Evolutionary conservation across 257 asterid species (phyloP), one percentile per base, ranked within the genome.

Genomic region (Pogostemon cablin): DNA sequence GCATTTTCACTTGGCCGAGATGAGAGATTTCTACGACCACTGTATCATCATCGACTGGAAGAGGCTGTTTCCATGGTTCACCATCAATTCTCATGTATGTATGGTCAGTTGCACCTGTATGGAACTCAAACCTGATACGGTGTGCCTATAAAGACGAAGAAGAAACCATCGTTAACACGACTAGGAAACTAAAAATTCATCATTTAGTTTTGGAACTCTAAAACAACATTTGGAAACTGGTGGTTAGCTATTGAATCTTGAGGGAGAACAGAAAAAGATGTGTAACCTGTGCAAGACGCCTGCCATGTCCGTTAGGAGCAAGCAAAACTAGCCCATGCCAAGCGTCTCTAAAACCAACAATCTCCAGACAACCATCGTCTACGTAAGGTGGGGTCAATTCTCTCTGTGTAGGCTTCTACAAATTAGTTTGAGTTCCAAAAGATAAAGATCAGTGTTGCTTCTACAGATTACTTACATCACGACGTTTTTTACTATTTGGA

Each of bases 1-100:
- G 96, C 93, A 92, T 92, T 85, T 90, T 92, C 4, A 92, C 96
- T 79, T 90, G 97, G 57, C 87, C 81, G 11, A 76, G 90, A 80
- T 85, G 86, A 66, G 96, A 86, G 62, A 92, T 90, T 68, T 92
- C 96, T 5, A 92, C 88, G 6, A 85, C 86, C 32, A 92, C 89
- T 0, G 85, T 88, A 25, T 92, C 96, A 59, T 88, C 95, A 7
- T 88, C 81, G 4, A 68, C 81, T 15, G 96, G 96, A 11, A 92
- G 91, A 43, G 96, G 98, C 50, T 92, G 96, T 66, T 86, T 90
- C 98, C 96, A 92, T 40, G 98, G 96, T 65, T 92, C 95, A 17
- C 98, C 98, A 68, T 90, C 96, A 2, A 92, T 86, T 79, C 96
- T 88, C 98, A 90, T 92, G 82, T 56, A 92, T 9, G 95, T 90